A percentile compares a stretch with the other conserved stretches of the same genome.
These are phyloP conservation scores for Sarocladium brachiariae DNA, from an alignment of 2,329 filamentous ascomycete species.

Conservation along the genomic window DNA sequence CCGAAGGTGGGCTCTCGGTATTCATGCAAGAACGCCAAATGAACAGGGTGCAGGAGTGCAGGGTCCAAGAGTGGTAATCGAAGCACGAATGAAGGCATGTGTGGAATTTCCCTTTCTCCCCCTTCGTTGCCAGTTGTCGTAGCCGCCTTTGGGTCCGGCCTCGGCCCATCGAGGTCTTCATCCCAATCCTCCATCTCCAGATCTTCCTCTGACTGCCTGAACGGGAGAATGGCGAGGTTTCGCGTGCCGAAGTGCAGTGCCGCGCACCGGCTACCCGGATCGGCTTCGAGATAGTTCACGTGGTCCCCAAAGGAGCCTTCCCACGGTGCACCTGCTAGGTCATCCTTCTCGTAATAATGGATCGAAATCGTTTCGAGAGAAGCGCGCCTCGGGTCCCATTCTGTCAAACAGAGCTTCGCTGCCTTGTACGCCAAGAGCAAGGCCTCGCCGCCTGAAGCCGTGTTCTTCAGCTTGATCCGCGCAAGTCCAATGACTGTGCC, in stretches of 20 bases:
- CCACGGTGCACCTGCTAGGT: conserved; percentile 77
- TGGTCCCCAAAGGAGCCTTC: conserved; percentile 67
- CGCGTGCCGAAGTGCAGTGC: conserved; percentile 86
- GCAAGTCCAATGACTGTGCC: conserved; percentile 81
- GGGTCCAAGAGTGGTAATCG: conserved; percentile 85
- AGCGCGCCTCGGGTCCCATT: conserved; percentile 82
- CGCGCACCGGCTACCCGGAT: conserved; percentile 88
- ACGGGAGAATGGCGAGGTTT: conserved; percentile 89
- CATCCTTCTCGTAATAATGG: conserved; percentile 96
- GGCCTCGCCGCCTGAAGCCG: conserved; percentile 75
- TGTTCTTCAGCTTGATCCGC: conserved; percentile 64
- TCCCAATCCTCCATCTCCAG: conserved; percentile 90
- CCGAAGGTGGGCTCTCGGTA: conserved; percentile 97
- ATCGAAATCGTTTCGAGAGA: conserved; percentile 84
- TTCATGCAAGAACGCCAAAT: conserved; percentile 89
- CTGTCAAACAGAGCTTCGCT: conserved; percentile 85
- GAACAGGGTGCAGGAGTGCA: conserved; percentile 77
- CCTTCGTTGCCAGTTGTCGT: conserved; percentile 26
- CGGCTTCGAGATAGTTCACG: conserved; percentile 75
- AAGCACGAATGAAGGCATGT: conserved; percentile 87
- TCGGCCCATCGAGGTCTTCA: conserved; percentile 67
- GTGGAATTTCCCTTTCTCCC: conserved; percentile 52
- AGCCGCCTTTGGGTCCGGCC: conserved; percentile 32
- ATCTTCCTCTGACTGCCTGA: conserved; percentile 79
- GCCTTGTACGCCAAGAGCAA: conserved; percentile 80